Percentiles rank a stretch among this genome's conserved stretches.
Conservation (phyloP, 2,329 filamentous ascomycete species). For the Knoxdaviesia capensis region DNA sequence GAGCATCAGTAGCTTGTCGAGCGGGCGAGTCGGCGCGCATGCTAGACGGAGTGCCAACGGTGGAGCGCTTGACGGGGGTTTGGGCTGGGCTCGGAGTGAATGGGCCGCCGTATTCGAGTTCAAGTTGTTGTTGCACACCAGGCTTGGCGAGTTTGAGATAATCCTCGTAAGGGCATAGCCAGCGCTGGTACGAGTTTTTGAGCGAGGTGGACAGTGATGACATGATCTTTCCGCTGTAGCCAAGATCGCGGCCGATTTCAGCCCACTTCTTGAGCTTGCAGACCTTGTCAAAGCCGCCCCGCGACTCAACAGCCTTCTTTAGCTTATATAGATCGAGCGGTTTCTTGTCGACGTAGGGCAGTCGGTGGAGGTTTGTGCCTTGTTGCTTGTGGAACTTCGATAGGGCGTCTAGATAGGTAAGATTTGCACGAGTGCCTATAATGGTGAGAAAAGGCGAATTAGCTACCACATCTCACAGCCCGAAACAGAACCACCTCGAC, state of each 20-base stretch:
- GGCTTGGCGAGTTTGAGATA: slow-evolving; percentile 82
- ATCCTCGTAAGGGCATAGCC: slow-evolving; percentile 92
- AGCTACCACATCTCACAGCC: no score
- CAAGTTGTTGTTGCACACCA: slow-evolving; percentile 87
- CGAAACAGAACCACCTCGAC: no score
- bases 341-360: slow-evolving; percentile 94
- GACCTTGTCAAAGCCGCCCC: slow-evolving; percentile 88
- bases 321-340: slow-evolving; percentile 86
- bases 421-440: slow-evolving; percentile 75
- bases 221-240: slow-evolving; percentile 99
- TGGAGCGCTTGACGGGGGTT: slow-evolving; percentile 50
- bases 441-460: background rate
- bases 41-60: slow-evolving; percentile 36
- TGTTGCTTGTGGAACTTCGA: slow-evolving; percentile 95
- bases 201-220: slow-evolving; percentile 92
- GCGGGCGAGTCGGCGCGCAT: slow-evolving; percentile 47
- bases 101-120: slow-evolving; percentile 81
- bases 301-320: slow-evolving; percentile 88
- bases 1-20: slow-evolving; percentile 29
- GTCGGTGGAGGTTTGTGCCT: slow-evolving; percentile 79
- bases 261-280: slow-evolving; percentile 99
- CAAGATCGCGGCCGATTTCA: slow-evolving; percentile 87
- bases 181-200: slow-evolving; percentile 95
- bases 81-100: slow-evolving; percentile 55
- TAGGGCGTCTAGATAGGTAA: slow-evolving; percentile 88